Percentiles rank a stretch among this genome's conserved stretches.
These are phyloP conservation scores for Colletotrichum camelliae DNA, from an alignment of 2,329 filamentous ascomycete genomes.

Conservation along the genomic window DNA sequence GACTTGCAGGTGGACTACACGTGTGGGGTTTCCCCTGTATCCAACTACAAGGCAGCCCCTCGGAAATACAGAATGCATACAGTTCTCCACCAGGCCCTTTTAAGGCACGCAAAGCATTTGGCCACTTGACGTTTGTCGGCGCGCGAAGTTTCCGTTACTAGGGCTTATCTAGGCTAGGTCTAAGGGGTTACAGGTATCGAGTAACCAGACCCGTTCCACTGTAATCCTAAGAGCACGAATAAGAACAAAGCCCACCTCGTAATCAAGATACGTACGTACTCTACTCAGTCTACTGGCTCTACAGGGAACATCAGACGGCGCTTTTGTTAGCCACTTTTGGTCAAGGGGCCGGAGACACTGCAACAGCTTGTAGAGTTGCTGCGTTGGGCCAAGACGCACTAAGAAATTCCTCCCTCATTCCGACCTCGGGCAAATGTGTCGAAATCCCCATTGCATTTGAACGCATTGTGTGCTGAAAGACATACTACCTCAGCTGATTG, in stretches of 20 bases:
- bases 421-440: no score
- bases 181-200: background rate
- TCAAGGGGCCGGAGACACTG: background rate
- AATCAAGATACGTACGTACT: background rate
- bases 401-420: no score
- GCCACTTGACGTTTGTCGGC: background rate
- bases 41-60: background rate
- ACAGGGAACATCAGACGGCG: background rate
- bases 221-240: background rate
- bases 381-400: background rate
- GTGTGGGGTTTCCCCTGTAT: background rate
- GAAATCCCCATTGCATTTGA: no score
- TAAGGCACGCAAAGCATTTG: background rate
- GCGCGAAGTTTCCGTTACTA: background rate
- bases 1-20: no score
- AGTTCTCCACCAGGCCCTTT: background rate
- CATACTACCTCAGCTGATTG: no score
- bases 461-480: no score
- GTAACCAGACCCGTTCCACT: background rate
- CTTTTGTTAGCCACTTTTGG: background rate
- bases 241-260: background rate
- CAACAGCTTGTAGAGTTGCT: background rate
- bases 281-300: background rate
- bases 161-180: background rate
- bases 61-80: background rate